Conservation (phyloP, 2,329 filamentous ascomycete genomes). For the Cytospora piceicola region DNA sequence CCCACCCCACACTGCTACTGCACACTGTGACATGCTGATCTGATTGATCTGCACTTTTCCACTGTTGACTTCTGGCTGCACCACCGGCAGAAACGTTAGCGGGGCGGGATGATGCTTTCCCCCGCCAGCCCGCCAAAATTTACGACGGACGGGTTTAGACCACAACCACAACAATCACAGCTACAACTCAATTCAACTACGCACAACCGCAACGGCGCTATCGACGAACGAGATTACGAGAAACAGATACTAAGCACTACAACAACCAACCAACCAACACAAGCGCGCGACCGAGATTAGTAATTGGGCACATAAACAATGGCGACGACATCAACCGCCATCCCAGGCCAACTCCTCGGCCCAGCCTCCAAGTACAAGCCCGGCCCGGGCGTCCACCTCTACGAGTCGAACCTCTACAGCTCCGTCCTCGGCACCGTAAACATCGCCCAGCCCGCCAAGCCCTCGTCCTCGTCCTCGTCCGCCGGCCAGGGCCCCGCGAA, state of each 20-base stretch:
- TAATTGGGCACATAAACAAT: conserved; percentile 16
- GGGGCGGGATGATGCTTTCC: not conserved
- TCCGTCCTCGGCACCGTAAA: conserved; percentile 78
- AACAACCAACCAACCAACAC: not conserved
- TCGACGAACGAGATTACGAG: too few relatives aligned
- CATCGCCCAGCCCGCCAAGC: conserved; percentile 52
- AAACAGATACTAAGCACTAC: not conserved
- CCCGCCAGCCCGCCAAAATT: not conserved
- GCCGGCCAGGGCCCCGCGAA: conserved; percentile 51
- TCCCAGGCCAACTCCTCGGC: conserved; percentile 84
- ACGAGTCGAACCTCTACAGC: conserved; percentile 74
- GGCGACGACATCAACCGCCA: conserved; percentile 53
- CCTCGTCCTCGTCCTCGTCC: conserved; percentile 25
- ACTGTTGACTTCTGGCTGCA: too few relatives aligned
- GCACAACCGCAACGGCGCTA: too few relatives aligned
- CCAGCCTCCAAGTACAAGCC: conserved; percentile 67
- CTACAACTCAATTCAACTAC: too few relatives aligned
- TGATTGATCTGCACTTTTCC: not conserved
- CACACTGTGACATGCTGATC: conserved; percentile 5
- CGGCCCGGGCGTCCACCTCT: conserved; percentile 83
- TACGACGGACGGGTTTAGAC: not conserved
- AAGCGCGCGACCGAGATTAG: not conserved
- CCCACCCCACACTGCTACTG: too few relatives aligned
- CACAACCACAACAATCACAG: not conserved
- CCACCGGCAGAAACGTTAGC: not conserved